Evolutionary conservation across 1,284 basidiomycete genomes (phyloP), one percentile per base, ranked within the genome.

Genomic region (Volvariella surrecta): DNA sequence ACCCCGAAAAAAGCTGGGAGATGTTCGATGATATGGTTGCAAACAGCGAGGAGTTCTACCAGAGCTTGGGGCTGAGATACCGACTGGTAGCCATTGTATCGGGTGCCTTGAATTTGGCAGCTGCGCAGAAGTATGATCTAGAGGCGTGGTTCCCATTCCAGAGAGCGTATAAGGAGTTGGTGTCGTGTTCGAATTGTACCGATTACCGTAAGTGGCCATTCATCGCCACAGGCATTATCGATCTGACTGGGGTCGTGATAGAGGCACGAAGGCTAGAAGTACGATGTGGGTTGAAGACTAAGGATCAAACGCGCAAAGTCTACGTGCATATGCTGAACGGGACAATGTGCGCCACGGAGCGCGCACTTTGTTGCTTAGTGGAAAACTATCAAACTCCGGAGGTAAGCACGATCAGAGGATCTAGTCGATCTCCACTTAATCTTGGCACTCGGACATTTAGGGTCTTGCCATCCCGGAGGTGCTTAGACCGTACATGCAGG

Each of bases 91-190:
- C 79, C n/a, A 98, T 99, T 57, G 95, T 97, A 28, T 94, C 90
- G 28, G 92, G 95, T 13, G 95, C 92, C 17, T 70, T 99, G 55
- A 99, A 99, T 68, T 80, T 98, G 54, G 95, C 96, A 0, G 95
- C 96, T 6, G 79, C 93, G 44, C 91, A 95, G 72, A 99, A 99
- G 71, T 93, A 86, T 61, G 96, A 99, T 67, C 63, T 99, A 45
- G 95, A 99, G 66, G 96, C 95, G 39, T 99, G 92, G 91, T 99
- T 99, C 78, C 95, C 95, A 2, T 97, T 91, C 79, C 95, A 98
- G 67, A 86, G 83, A 46, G 86, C 76, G 50, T 93, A 95, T 73
- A 99, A 99, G 73, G 95, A 99, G 66, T 67, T 93, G 24, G 89
- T 93, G 30, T 90, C 87, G 52, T 90, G 87, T 59, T 90, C 87